A percentile compares a stretch with the other conserved stretches of the same genome.
Evolutionary conservation across 1,139 yeast genomes (phyloP).

Genomic region (Yamadazyma mexicana): DNA sequence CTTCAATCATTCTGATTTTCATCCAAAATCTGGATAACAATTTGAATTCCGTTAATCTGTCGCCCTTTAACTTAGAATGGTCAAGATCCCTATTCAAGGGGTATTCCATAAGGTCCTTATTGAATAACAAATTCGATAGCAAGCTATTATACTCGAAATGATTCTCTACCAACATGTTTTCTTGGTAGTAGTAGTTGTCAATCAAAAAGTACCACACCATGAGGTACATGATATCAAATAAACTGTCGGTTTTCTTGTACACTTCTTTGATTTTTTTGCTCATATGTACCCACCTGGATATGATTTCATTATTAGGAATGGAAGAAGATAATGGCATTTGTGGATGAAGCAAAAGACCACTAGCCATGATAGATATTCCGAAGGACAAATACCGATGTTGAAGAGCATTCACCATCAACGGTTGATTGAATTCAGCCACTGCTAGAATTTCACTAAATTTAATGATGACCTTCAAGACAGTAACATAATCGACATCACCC

Average conservation of each 20-base stretch:
- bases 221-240: constrained; percentile 27
- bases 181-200: constrained; percentile 24
- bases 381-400: constrained; percentile 19
- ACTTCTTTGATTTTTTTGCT: constrained; percentile 23
- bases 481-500: constrained; percentile 18
- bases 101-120: constrained; percentile 25
- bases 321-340: constrained; percentile 7
- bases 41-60: constrained; percentile 18
- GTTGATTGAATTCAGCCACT: constrained; percentile 6
- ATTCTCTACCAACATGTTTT: constrained; percentile 24
- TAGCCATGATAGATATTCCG: constrained; percentile 22
- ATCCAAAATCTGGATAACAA: constrained; percentile 29
- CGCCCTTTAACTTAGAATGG: constrained; percentile 5
- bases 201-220: constrained; percentile 32
- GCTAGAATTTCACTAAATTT: constrained; percentile 6
- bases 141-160: constrained; percentile 34
- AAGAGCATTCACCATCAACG: constrained; percentile 8
- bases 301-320: constrained; percentile 16
- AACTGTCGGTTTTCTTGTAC: constrained; percentile 19
- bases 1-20: constrained; percentile 28
- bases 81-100: constrained; percentile 10
- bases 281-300: constrained; percentile 25
- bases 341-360: constrained; percentile 24
- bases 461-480: constrained; percentile 8
- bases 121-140: constrained; percentile 27